Evolutionary conservation across 2,329 filamentous ascomycete species (phyloP), one percentile per base, ranked within the genome.

Genomic region (Claviceps sp.): DNA sequence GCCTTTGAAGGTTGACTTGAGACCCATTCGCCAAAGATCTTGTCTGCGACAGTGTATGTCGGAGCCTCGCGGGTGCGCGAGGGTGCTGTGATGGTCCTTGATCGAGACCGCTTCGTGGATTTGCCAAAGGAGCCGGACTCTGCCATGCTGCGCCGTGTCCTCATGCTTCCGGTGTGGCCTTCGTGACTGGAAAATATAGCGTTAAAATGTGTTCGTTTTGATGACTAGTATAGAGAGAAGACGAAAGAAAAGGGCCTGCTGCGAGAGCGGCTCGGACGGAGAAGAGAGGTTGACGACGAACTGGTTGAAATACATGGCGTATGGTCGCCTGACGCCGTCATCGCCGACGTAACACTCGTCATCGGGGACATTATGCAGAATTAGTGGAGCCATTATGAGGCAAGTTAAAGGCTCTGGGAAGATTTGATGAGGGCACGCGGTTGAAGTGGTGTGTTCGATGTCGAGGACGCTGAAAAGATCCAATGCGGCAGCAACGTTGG

Each of bases 321-420:
- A 85, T 2, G 81, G 81, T 55, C 81, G 70, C 64, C 78, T 77
- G 56, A 84, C 63, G 55, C 81, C 81, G 66, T 84, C 81, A 50
- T 82, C 78, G 53, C 81, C 81, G 5, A 79, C 68, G 62, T 83
- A 84, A 48, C 81, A 76, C 62, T 84, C 81, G 49, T 84, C 81
- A 57, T 84, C 81, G 52, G 81, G 80, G 56, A 84, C 81, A 62
- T 83, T 84, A 63, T 85, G 81, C 37, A 85, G 70, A 61, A 84
- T 83, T 53, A 84, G 70, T 58, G 81, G 81, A 53, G 79, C 75
- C 79, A 83, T 84, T 50, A 45, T 37, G 18, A 4, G n/a, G 41
- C 30, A 22, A 26, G 13, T 8, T 13, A n/a, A 20, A 20, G 34
- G 11, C 14, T 44, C 20, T 38, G 22, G 26, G 30, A 34, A 5